These are phyloP conservation scores for Blepharisma stoltei DNA, from an alignment of 73 alveolate species.

Conservation along the genomic window DNA sequence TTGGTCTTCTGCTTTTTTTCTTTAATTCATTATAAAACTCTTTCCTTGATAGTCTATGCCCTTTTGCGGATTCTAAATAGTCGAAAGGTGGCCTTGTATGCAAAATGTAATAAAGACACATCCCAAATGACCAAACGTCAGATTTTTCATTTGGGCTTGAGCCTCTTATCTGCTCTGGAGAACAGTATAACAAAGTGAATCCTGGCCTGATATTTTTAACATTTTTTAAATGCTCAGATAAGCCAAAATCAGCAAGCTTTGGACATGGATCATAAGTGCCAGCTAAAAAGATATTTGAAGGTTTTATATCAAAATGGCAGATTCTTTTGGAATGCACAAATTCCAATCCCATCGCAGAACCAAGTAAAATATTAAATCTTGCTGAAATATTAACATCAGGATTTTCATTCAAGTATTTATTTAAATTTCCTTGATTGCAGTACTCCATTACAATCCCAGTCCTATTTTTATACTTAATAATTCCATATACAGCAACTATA, in stretches of 20 bases:
- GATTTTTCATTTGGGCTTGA: neutral
- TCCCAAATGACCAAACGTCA: conserved; percentile 30
- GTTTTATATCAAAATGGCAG: conserved; percentile 15
- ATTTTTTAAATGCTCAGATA: neutral
- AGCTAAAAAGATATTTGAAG: neutral
- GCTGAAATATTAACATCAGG: neutral
- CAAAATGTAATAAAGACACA: neutral
- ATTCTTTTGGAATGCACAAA: neutral
- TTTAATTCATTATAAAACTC: conserved; percentile 1
- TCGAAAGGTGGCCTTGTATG: neutral
- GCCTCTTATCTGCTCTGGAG: conserved; percentile 24
- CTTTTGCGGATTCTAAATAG: neutral
- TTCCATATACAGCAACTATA: conserved; percentile 17
- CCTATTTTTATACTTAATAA: neutral
- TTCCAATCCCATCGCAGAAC: neutral
- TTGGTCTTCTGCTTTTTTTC: neutral
- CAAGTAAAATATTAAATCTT: neutral
- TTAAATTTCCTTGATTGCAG: conserved; percentile 6
- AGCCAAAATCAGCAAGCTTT: conserved; percentile 5
- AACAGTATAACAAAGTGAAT: neutral
- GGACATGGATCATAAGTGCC: neutral
- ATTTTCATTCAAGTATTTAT: neutral
- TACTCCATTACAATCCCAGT: neutral
- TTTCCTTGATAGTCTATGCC: neutral
- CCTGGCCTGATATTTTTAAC: neutral